Conservation (phyloP, 192 early-diverging fungal genomes). For the Jimgerdemannia lactiflua region DNA sequence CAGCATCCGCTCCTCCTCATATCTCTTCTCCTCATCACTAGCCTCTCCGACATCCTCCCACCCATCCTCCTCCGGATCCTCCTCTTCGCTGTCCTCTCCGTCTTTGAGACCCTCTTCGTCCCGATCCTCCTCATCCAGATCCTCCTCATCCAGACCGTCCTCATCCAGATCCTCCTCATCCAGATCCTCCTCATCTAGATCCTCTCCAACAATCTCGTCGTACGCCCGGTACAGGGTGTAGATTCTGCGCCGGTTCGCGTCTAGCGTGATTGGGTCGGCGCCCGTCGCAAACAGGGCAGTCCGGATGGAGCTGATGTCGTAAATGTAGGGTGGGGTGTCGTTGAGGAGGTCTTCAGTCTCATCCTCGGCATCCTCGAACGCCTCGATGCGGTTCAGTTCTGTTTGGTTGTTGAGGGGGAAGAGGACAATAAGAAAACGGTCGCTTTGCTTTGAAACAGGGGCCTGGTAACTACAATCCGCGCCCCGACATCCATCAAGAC, state of each 20-base stretch:
- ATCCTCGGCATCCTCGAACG: conserved; percentile 31
- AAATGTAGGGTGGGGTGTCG: conserved; percentile 13
- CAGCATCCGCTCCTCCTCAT: conserved; percentile 4
- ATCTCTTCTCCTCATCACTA: neutral
- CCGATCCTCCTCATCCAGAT: conserved; percentile 1
- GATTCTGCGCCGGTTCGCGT: conserved; percentile 9
- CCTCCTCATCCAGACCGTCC: conserved; percentile 8
- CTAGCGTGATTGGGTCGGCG: neutral
- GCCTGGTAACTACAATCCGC: too few species aligned
- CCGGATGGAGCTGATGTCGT: conserved; percentile 5
- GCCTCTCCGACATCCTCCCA: conserved; percentile 10
- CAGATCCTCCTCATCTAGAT: too few species aligned
- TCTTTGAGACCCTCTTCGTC: conserved; percentile 18
- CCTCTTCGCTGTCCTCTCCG: conserved; percentile 21
- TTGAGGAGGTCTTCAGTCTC: conserved; percentile 36
- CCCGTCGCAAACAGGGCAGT: conserved; percentile 1
- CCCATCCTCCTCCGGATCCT: conserved; percentile 20
- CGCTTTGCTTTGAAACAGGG: too few species aligned
- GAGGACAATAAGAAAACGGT: too few species aligned
- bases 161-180: too few species aligned
- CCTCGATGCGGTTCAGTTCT: conserved; percentile 18
- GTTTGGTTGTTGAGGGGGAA: neutral
- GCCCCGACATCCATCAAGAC: neutral
- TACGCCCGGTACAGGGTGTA: conserved; percentile 4
- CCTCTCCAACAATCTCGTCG: conserved; percentile 5